Evolutionary conservation across 805 yeast species (phyloP), one percentile per base, ranked within the genome.

Genomic region (Tetrapisispora phaffii): DNA sequence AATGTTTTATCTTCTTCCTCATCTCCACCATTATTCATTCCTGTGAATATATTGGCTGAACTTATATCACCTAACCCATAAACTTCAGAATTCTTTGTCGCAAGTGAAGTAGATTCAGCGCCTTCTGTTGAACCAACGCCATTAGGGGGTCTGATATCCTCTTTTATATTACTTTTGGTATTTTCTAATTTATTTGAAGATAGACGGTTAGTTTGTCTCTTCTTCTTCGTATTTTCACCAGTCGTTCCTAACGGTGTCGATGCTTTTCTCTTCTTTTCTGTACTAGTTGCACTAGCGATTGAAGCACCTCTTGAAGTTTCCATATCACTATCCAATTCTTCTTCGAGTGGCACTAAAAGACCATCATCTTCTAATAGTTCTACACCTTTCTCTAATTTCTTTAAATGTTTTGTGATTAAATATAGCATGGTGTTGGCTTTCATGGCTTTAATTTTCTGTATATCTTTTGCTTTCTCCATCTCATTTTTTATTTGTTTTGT

Each of bases 361-460:
- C 94, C 96, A 44, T 86, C 95, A 41, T 75, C 72, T 54, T 85
- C 95, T 36, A 90, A 68, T 55, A 77, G 75, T 47, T 77, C 77
- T 42, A 90, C 80, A 53, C 85, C 95, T 19, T 77, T 74, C 55
- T 87, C 93, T 34, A 90, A 73, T 52, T 75, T 75, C 44, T 71
- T 71, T 48, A 88, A 68, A 60, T 90, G 95, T 57, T 84, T 83
- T 2, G 88, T 67, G 3, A 90, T 77, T 28, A 84, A 62, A 59
- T 82, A 84, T 39, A 90, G 70, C 3, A 95, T 89, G 1, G 95
- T 87, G 57, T 86, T 85, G 5, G 96, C 85, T 34, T 88, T 63
- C 12, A 81, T 66, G 41, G 82, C 76, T 66, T 93, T 90, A 47
- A 85, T 93, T 48, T 77, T 75, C 59, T 90, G 97, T 34, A 86